Evolutionary conservation across 2,329 filamentous ascomycete species (phyloP).

Genomic region (Atkinsonella hypoxylon): DNA sequence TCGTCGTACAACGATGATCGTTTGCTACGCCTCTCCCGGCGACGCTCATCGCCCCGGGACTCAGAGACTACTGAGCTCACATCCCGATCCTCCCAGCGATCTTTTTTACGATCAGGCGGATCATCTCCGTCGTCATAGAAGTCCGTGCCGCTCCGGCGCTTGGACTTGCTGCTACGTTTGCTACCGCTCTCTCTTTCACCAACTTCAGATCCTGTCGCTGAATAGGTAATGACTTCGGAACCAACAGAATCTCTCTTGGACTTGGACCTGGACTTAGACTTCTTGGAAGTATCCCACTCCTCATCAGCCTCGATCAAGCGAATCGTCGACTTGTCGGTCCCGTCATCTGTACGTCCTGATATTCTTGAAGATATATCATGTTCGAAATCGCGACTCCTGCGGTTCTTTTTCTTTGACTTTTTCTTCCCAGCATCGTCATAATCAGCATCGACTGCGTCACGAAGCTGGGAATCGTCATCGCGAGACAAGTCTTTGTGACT

Average conservation of each 20-base stretch:
- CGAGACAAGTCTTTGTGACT: slow-evolving; percentile 14
- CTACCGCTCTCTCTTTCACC: slow-evolving; percentile 22
- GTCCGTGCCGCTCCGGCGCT: slow-evolving; percentile 23
- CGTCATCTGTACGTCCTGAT: slow-evolving; percentile 19
- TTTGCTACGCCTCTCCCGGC: slow-evolving; percentile 21
- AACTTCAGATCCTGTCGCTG: slow-evolving; percentile 24
- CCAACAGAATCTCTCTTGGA: slow-evolving; percentile 22
- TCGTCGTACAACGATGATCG: slow-evolving; percentile 20
- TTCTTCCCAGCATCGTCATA: slow-evolving; percentile 15
- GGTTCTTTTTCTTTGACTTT: slow-evolving; percentile 20
- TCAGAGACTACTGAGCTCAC: slow-evolving; percentile 38
- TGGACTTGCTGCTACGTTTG: slow-evolving; percentile 29
- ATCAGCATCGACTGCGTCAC: slow-evolving; percentile 11
- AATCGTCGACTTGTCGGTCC: slow-evolving; percentile 14
- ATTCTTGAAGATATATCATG: slow-evolving; percentile 14
- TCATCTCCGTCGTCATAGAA: slow-evolving; percentile 22
- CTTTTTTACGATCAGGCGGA: slow-evolving; percentile 26
- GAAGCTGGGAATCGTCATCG: slow-evolving; percentile 10
- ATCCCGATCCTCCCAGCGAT: slow-evolving; percentile 33
- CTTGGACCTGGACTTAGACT: slow-evolving; percentile 20
- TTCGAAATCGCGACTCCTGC: slow-evolving; percentile 17
- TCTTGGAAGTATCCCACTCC: slow-evolving; percentile 23
- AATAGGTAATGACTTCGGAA: slow-evolving; percentile 21
- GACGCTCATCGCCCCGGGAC: slow-evolving; percentile 21
- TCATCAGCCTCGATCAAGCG: slow-evolving; percentile 16